Base-by-base conservation (phyloP, 176 grass and related monocot genomes). In the Pontederia crassipes region DNA sequence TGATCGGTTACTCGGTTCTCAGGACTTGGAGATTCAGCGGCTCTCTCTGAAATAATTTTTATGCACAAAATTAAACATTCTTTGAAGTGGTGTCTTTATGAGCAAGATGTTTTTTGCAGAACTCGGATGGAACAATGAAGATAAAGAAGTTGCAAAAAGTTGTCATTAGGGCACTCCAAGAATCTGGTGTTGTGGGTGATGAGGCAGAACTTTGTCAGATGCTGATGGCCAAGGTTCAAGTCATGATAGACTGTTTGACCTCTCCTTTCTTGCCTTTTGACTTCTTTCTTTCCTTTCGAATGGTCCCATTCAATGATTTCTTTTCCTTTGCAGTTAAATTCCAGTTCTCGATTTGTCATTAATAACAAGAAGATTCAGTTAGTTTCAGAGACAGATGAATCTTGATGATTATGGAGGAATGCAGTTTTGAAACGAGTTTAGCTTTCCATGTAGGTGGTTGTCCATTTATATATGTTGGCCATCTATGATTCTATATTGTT, bases 121-220 rank as follows among this genome's bases (percentile, higher is more conserved):
- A 83, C 45, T 29, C 76, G 1, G 87, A 86, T 79, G 73, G 79
- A 69, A 59, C 29, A 66, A 78, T 98, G 87, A 98, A 88, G 84
- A 70, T 92, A 4, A 97, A 83, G 54, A 97, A 83, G 65, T 74
- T 98, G 49, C 82, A 83, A 74, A 98, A 89, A 65, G 45, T 83
- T 71, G 72, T 92, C 28, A 17, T 74, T n/a, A 89, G 72, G 74
- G 66, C 78, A 52, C 77, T 89, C 63, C 48, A 53, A 26, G 84
- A 81, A 58, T 78, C 28, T 74, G 93, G 87, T 68, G 17, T 66
- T 18, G 61, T 66, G 10, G 65, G 81, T 80, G 84, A 92, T 62
- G 82, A 98, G 75, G 71, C 82, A 52, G 71, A 62, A 32, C 74
- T 98, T 16, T 71, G 8, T 58, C 81, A 64, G 53, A 58, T 69